These are phyloP conservation scores for Corylus americana DNA, from an alignment of 306 rosid genomes.

Conservation along the genomic window DNA sequence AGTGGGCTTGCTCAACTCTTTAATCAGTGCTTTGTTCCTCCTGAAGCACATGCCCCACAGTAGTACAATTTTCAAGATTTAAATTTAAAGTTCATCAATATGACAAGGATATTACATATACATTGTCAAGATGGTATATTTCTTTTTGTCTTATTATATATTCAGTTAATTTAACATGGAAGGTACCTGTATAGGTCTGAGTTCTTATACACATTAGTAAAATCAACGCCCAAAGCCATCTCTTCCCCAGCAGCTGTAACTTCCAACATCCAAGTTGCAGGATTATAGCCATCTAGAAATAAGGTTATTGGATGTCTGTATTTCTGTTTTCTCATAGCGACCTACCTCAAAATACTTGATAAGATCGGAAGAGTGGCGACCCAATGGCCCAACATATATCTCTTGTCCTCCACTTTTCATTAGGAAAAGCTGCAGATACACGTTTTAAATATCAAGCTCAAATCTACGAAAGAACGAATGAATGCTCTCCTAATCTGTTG, in stretches of 20 bases:
- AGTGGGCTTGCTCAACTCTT: slow-evolving; percentile 38
- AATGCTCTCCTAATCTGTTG: not conserved
- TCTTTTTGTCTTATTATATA: not conserved
- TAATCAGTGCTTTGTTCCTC: slow-evolving; percentile 39
- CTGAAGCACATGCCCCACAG: slow-evolving; percentile 21
- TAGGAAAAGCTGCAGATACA: slow-evolving; percentile 40
- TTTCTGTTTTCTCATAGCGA: not conserved
- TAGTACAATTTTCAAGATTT: not conserved
- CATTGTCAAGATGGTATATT: not conserved
- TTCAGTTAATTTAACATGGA: not conserved
- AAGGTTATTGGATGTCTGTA: not conserved
- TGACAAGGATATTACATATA: not conserved
- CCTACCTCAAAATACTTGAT: slow-evolving; percentile 48
- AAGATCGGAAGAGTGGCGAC: slow-evolving; percentile 41
- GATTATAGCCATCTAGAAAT: slow-evolving; percentile 33
- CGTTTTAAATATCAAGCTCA: not conserved
- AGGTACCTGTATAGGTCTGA: slow-evolving; percentile 45
- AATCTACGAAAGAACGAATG: not conserved
- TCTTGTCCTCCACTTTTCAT: slow-evolving; percentile 54
- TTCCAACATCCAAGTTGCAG: slow-evolving; percentile 64
- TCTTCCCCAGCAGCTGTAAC: slow-evolving; percentile 47
- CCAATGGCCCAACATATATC: slow-evolving; percentile 52
- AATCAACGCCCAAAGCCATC: slow-evolving; percentile 41
- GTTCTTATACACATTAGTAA: slow-evolving; percentile 33
- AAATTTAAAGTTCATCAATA: not conserved